Conservation (phyloP, 257 asterid species). For the Petrea volubilis region DNA sequence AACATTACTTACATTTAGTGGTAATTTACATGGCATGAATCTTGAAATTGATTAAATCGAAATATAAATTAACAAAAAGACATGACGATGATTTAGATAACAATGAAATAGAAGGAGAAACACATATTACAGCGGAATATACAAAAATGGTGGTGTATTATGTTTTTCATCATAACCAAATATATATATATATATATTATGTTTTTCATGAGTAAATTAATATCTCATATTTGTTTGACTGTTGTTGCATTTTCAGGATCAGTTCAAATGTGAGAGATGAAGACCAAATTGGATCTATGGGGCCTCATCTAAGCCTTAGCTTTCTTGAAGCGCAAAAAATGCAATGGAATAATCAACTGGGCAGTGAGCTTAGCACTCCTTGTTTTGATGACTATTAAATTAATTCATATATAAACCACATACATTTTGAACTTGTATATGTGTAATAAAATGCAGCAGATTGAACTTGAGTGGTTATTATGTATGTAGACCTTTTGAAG, state of each 20-base stretch:
- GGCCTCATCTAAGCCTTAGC: conserved; percentile 35
- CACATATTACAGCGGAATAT: not conserved
- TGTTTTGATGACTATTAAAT: conserved; percentile 9
- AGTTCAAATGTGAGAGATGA: conserved; percentile 19
- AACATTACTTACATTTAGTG: too few relatives aligned
- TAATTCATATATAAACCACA: not conserved
- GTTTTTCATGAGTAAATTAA: not conserved
- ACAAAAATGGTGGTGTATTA: not conserved
- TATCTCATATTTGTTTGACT: not conserved
- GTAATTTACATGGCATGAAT: too few relatives aligned
- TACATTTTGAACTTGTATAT: not conserved
- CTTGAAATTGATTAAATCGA: not conserved
- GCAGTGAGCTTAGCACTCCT: not conserved
- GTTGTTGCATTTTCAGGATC: conserved; percentile 29
- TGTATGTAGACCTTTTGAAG: too few relatives aligned
- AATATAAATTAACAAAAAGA: not conserved
- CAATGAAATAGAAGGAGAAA: not conserved
- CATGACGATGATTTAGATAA: not conserved
- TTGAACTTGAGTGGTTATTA: too few relatives aligned
- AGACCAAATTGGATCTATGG: conserved; percentile 18
- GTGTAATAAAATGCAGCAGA: not conserved
- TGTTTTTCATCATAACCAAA: too few relatives aligned
- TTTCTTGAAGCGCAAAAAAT: conserved; percentile 35
- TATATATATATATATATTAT: too few relatives aligned
- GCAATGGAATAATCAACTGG: conserved; percentile 20